These are phyloP conservation scores for Incumbomyces delicatus DNA, from an alignment of 2,329 filamentous ascomycete genomes.

Conservation along the genomic window DNA sequence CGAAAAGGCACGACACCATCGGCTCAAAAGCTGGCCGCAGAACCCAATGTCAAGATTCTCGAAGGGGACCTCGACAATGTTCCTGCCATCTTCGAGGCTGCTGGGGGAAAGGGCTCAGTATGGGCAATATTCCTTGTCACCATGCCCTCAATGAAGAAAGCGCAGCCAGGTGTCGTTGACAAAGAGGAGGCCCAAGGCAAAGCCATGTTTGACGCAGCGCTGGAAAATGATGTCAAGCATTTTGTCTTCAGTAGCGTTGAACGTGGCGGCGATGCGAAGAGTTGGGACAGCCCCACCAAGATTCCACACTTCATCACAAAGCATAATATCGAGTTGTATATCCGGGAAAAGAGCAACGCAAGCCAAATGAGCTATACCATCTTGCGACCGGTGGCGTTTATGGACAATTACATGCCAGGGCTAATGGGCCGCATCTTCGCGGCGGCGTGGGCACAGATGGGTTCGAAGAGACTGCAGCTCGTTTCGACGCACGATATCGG, in stretches of 20 bases:
- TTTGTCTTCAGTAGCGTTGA: conserved; percentile 59
- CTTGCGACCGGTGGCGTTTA: conserved; percentile 53
- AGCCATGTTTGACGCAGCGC: conserved; percentile 47
- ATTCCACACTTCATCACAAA: conserved; percentile 56
- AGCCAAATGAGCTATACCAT: conserved; percentile 51
- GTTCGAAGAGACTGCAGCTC: conserved; percentile 35
- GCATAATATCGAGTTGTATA: conserved; percentile 51
- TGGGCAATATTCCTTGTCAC: conserved; percentile 57
- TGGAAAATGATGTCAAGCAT: conserved; percentile 46
- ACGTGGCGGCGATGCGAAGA: conserved; percentile 47
- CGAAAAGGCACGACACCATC: conserved; percentile 39
- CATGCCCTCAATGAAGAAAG: conserved; percentile 29
- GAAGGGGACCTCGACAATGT: conserved; percentile 49
- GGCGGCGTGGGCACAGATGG: conserved; percentile 33
- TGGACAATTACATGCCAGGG: conserved; percentile 45
- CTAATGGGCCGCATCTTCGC: conserved; percentile 42
- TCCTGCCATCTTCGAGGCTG: conserved; percentile 40
- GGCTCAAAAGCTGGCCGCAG: conserved; percentile 34
- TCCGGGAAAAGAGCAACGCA: conserved; percentile 35
- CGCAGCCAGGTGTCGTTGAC: conserved; percentile 26
- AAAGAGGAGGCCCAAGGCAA: conserved; percentile 48
- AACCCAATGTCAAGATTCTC: conserved; percentile 45
- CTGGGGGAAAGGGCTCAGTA: conserved; percentile 33
- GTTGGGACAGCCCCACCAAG: conserved; percentile 43
- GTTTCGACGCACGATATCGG: conserved; percentile 43